Percentiles rank a stretch among this genome's conserved stretches.
These are phyloP conservation scores for Fraxinus quadrangulata DNA, from an alignment of 257 asterid species.

Conservation along the genomic window DNA sequence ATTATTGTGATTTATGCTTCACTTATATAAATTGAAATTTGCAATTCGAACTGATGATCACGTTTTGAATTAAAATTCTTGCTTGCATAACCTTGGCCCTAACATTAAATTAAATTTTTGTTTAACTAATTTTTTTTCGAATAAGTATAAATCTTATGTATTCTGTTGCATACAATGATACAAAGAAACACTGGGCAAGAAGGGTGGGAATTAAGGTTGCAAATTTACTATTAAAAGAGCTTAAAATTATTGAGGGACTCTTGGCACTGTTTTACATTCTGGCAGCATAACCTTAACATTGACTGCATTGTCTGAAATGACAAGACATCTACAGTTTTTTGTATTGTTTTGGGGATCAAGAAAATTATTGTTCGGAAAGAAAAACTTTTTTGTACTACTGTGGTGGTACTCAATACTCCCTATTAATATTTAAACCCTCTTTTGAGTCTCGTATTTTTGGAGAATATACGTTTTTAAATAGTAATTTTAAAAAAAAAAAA, in stretches of 20 bases:
- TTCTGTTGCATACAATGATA: constrained; percentile 9
- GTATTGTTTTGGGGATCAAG: constrained; percentile 8
- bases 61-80: no score
- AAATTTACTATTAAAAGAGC: not conserved
- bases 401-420: no score
- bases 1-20: not conserved
- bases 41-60: no score
- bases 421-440: no score
- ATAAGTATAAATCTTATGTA: not conserved
- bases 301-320: constrained; percentile 6
- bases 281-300: not conserved
- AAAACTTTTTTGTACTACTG: no score
- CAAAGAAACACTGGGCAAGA: constrained; percentile 7
- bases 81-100: no score
- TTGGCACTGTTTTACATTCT: not conserved
- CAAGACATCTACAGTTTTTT: constrained; percentile 4
- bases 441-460: no score
- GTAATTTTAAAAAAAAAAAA: no score
- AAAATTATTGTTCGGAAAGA: not conserved
- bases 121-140: not conserved
- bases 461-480: no score
- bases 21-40: not conserved
- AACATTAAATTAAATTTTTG: no score
- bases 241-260: constrained; percentile 4
- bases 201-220: constrained; percentile 11